Evolutionary conservation across 768 basidiomycete species (phyloP).

Genomic region (Leccinum sublutescens): DNA sequence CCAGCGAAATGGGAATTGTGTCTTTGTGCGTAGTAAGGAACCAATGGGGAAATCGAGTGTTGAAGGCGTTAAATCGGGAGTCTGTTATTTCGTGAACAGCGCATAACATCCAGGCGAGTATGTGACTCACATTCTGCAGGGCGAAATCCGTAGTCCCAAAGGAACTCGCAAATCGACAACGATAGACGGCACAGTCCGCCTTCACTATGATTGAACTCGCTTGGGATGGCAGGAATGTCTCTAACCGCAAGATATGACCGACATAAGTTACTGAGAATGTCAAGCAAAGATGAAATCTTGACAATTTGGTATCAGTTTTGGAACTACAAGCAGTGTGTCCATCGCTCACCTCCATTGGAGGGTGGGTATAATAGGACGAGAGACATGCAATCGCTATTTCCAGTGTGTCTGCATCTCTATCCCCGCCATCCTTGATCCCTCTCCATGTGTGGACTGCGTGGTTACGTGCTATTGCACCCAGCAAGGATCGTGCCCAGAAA

Average conservation of each 20-base stretch:
- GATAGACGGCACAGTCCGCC: conserved; percentile 31
- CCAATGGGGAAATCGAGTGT: conserved; percentile 57
- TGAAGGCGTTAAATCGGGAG: conserved; percentile 40
- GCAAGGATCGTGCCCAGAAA: conserved; percentile 51
- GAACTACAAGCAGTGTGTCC: background rate
- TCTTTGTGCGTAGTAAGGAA: conserved; percentile 49
- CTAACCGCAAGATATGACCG: conserved; percentile 34
- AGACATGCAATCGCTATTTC: conserved; percentile 48
- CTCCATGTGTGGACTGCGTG: conserved; percentile 43
- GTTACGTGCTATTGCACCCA: conserved; percentile 42
- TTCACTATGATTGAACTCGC: conserved; percentile 34
- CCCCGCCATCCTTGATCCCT: conserved; percentile 9
- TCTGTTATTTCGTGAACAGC: conserved; percentile 25
- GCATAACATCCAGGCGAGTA: background rate
- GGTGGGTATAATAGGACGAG: conserved; percentile 51
- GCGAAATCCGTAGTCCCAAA: conserved; percentile 48
- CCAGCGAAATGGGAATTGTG: conserved; percentile 59
- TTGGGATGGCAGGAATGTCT: conserved; percentile 29
- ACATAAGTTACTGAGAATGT: conserved; percentile 41
- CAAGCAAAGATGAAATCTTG: conserved; percentile 43
- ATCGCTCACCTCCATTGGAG: conserved; percentile 40
- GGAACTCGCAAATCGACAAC: conserved; percentile 47
- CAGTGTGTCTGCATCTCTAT: conserved; percentile 28
- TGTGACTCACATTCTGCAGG: conserved; percentile 40
- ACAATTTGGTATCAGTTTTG: background rate